Evolutionary conservation across 1,139 yeast species (phyloP), one percentile per base, ranked within the genome.

Genomic region (Geotrichum restrictum): DNA sequence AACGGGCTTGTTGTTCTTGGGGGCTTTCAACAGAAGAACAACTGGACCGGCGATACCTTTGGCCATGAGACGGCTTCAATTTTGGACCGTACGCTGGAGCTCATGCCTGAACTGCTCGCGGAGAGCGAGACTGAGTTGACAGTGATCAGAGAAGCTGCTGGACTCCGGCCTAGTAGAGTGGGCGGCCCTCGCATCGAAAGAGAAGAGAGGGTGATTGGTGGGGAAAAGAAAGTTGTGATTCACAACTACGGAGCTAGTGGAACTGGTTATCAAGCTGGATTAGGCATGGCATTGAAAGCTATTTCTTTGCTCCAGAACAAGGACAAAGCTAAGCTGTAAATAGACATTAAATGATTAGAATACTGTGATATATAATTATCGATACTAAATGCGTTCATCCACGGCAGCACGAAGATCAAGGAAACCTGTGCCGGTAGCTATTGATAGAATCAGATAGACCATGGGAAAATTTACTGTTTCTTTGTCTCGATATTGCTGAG

Each of bases 181-280:
- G 88, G 87, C 13, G 91, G 91, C 3, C 79, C 74, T 1, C 74
- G 89, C 54, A 77, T 85, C 44, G 89, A 83, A 62, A 66, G 67
- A 38, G 82, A 80, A 58, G 88, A 82, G 62, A 65, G 67, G 40
- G 81, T 80, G 58, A 56, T 53, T 1, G 60, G 73, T 13, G 33
- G 51, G 1, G 67, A 65, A 31, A 74, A 72, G 16, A 72, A 57
- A 47, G 54, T 71, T 1, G 59, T 81, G 19, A 69, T 84, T 14
- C 89, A 84, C 63, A 82, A 83, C 65, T 83, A 83, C 62, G 94
- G 94, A 31, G 88, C 89, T 7, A 76, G 82, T 41, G 94, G 94
- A 0, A 80, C 83, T 53, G 94, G 94, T 1, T 85, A 80, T 68
- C 91, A 83, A 67, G 77, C 85, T 3, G 88, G 88, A 0, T 73